A percentile compares a stretch with the other conserved stretches of the same genome.
phyloP scores from a whole-genome alignment of 805 yeast species.

The Debaryomyces maramus region DNA sequence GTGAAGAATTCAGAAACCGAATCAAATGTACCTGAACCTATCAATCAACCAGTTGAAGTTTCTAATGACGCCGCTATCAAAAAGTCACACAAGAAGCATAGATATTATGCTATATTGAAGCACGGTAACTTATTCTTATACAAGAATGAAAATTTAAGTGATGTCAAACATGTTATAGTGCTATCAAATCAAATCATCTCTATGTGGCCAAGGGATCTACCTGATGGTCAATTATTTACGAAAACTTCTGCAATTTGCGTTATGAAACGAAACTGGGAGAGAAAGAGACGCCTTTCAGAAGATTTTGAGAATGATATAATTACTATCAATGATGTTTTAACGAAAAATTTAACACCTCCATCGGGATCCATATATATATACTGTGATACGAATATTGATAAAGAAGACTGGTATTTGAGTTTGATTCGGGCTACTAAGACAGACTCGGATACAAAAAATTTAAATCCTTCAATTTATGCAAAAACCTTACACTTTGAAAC shows the following conservation, averaged over 20 bases:
- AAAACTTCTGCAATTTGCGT: slow-evolving; percentile 79
- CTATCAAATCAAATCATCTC: slow-evolving; percentile 68
- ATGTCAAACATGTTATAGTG: slow-evolving; percentile 77
- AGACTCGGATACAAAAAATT: slow-evolving; percentile 11
- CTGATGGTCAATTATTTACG: slow-evolving; percentile 79
- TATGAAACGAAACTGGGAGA: slow-evolving; percentile 45
- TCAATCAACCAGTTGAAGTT: slow-evolving; percentile 8
- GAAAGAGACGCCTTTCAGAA: slow-evolving; percentile 21
- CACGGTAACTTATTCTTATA: slow-evolving; percentile 90
- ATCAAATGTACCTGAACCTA: slow-evolving; percentile 6
- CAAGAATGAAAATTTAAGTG: slow-evolving; percentile 62
- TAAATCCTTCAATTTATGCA: slow-evolving; percentile 62
- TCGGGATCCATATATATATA: slow-evolving; percentile 58
- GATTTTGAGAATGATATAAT: slow-evolving; percentile 17
- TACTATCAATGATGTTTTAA: slow-evolving; percentile 26
- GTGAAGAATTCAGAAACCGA: slow-evolving; percentile 32
- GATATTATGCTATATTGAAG: slow-evolving; percentile 68
- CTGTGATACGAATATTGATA: slow-evolving; percentile 73
- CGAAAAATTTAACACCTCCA: slow-evolving; percentile 29
- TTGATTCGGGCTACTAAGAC: slow-evolving; percentile 73
- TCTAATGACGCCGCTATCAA: slow-evolving; percentile 9
- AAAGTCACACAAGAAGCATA: slow-evolving; percentile 48
- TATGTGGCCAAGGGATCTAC: slow-evolving; percentile 78
- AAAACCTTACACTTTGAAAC: slow-evolving; percentile 72
- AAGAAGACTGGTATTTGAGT: slow-evolving; percentile 93